Base-by-base conservation (phyloP, 345 rosid species). In the Citrus inodora region DNA sequence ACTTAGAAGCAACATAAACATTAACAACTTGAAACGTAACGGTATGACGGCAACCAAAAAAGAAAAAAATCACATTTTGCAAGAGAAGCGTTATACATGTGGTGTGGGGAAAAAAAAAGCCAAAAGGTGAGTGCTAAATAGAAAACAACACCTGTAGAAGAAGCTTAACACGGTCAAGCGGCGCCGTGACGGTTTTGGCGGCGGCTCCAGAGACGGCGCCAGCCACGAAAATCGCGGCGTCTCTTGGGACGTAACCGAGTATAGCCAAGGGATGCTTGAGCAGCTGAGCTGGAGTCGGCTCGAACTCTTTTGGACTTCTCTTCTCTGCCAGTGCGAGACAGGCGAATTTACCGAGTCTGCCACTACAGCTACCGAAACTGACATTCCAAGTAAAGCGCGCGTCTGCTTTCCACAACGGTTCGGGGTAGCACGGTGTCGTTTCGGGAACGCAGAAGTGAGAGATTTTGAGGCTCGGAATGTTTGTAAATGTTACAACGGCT, bases 201-300 rank as follows among this genome's bases (percentile, higher is more conserved):
- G 95, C 95, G 69, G 97, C 98, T 65, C 99, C 98, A 24, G 98
- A 90, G 62, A 92, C 60, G 58, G 99, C 99, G n/a, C 95, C 99
- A 69, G 99, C 98, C 2, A 86, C 79, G 80, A 96, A 96, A 75
- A 92, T 88, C 25, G 98, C 94, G 53, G 82, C 92, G 66, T 94
- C 99, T 40, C 75, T 87, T 0, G 98, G 99, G 5, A 94, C 86
- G 64, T 76, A 86, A 82, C 94, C 89, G 27, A 94, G 85, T 5
- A 84, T 70, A 61, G 97, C 94, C 70, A 95, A 80, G 25, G 99
- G 99, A 75, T 92, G 92, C 9, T 83, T 89, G 82, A 86, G 67
- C 33, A 94, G 92, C 89, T 91, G 99, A 74, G 87, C 80, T 4
- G 82, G 14, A 46, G 83, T 82, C n/a, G 98, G 97, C 48, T 89